Conservation (phyloP, 306 rosid species). For the Citrullus amarus region DNA sequence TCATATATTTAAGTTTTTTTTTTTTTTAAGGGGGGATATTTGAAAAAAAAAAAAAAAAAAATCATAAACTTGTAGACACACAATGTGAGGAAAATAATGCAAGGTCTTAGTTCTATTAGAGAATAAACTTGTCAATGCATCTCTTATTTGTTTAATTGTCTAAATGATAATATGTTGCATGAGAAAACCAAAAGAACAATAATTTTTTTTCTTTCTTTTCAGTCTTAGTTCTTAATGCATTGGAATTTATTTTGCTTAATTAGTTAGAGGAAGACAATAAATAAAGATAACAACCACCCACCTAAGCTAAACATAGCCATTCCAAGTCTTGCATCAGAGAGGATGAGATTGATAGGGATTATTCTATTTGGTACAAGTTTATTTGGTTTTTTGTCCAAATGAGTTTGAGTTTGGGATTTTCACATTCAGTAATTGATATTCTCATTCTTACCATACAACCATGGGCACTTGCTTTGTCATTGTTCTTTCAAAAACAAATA, state of each 20-base stretch:
- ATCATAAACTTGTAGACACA: neutral
- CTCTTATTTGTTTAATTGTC: neutral
- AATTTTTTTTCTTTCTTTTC: neutral
- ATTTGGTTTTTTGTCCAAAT: too few species aligned
- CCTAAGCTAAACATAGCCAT: constrained; percentile 99
- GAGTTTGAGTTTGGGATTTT: too few species aligned
- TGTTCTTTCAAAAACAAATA: too few species aligned
- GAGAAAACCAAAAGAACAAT: neutral
- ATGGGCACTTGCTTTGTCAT: too few species aligned
- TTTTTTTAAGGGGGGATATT: too few species aligned
- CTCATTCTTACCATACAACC: too few species aligned
- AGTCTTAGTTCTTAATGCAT: too few species aligned
- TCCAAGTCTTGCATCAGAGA: constrained; percentile 94
- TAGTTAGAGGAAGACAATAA: neutral
- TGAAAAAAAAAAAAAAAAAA: too few species aligned
- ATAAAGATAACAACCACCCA: constrained; percentile 23
- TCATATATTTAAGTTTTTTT: too few species aligned
- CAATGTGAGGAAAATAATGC: constrained; percentile 4
- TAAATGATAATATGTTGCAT: neutral
- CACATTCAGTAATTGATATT: too few species aligned
- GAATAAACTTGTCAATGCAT: neutral
- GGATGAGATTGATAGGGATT: constrained; percentile 56
- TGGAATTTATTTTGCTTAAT: too few species aligned
- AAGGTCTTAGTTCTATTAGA: neutral
- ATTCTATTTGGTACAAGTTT: too few species aligned